Evolutionary conservation across 208 protist species (phyloP).

Genomic region (Trypanosoma brucei): DNA sequence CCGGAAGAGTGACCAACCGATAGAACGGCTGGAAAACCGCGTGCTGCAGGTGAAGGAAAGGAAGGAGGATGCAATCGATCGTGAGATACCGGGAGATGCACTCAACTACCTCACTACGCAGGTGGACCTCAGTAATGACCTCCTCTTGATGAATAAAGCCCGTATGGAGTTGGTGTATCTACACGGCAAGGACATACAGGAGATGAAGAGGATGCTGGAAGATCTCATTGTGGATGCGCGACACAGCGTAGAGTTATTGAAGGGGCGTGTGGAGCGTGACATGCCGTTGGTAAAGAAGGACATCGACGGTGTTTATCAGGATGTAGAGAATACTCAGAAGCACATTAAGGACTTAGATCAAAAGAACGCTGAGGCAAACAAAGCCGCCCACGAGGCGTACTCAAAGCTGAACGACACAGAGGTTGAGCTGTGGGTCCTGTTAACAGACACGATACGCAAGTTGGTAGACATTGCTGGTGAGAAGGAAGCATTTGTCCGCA

Average conservation of each 20-base stretch:
- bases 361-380: slow-evolving; percentile 33
- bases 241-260: slow-evolving; percentile 31
- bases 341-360: slow-evolving; percentile 33
- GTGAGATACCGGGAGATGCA: slow-evolving; percentile 41
- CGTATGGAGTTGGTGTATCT: slow-evolving; percentile 59
- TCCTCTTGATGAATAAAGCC: slow-evolving; percentile 78
- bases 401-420: slow-evolving; percentile 39
- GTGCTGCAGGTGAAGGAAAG: slow-evolving; percentile 40
- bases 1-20: slow-evolving; percentile 49
- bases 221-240: slow-evolving; percentile 51
- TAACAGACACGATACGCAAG: slow-evolving; percentile 31
- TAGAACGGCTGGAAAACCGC: slow-evolving; percentile 54
- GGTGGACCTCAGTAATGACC: slow-evolving; percentile 80
- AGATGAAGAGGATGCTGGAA: slow-evolving; percentile 42
- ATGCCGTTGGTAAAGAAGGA: slow-evolving; percentile 54
- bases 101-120: slow-evolving; percentile 62
- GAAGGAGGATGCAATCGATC: slow-evolving; percentile 68
- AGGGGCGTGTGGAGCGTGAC: slow-evolving; percentile 29
- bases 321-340: slow-evolving; percentile 19
- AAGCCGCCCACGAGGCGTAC: slow-evolving; percentile 23
- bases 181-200: slow-evolving; percentile 56
- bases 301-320: slow-evolving; percentile 26
- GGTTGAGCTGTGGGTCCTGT: slow-evolving; percentile 40
- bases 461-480: slow-evolving; percentile 34
- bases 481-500: slow-evolving; percentile 41